A percentile compares a stretch with the other conserved stretches of the same genome.
phyloP scores from a whole-genome alignment of 768 basidiomycete genomes.

The Boletus fagicola region DNA sequence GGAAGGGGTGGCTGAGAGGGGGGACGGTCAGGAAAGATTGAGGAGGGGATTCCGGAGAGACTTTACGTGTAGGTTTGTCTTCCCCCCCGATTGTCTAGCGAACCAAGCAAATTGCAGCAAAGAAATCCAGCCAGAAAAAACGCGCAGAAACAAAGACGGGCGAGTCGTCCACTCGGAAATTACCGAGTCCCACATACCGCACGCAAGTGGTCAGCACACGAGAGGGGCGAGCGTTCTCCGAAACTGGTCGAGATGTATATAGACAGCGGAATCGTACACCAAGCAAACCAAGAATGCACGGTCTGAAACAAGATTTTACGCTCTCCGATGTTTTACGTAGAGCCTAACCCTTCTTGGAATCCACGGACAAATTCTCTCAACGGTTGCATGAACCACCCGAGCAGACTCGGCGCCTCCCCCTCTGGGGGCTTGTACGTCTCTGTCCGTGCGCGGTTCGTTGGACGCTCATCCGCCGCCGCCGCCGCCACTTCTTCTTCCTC shows the following conservation, averaged over 20 bases:
- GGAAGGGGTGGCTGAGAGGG: not conserved
- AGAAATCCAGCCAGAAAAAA: constrained; percentile 17
- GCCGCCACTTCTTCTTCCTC: constrained; percentile 32
- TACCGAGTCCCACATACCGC: constrained; percentile 27
- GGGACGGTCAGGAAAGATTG: constrained; percentile 1
- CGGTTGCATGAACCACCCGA: constrained; percentile 63
- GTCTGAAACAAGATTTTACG: constrained; percentile 3
- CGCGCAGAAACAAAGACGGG: constrained; percentile 14
- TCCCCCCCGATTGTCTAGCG: constrained; percentile 11
- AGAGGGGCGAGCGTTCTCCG: not conserved
- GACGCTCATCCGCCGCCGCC: constrained; percentile 42
- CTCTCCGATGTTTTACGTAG: constrained; percentile 17
- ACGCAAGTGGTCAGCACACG: constrained; percentile 17
- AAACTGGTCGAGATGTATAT: constrained; percentile 3
- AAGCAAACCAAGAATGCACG: not conserved
- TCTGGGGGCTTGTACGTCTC: constrained; percentile 44
- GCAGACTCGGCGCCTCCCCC: constrained; percentile 44
- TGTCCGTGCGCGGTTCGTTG: constrained; percentile 51
- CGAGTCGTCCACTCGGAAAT: constrained; percentile 23
- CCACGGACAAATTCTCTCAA: constrained; percentile 65
- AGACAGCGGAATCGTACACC: constrained; percentile 11
- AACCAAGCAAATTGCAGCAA: constrained; percentile 6
- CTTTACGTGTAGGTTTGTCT: constrained; percentile 13
- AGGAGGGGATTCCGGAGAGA: not conserved
- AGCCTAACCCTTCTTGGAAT: constrained; percentile 57